A percentile compares a stretch with the other conserved stretches of the same genome.
Evolutionary conservation across 768 basidiomycete species (phyloP).

Genomic region (Suillus cothurnatus): DNA sequence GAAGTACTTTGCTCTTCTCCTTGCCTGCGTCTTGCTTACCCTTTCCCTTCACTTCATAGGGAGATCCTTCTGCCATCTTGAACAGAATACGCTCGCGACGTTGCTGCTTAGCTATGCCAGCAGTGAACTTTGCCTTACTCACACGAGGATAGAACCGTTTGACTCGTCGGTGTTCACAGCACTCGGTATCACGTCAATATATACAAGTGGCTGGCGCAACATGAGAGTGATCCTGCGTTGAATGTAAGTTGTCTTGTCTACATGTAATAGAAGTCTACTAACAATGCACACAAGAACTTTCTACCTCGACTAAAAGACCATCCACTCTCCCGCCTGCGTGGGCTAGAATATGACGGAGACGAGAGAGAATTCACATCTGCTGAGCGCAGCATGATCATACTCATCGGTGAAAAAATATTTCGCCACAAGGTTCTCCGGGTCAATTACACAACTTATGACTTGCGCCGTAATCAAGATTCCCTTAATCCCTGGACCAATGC

Average conservation of each 20-base stretch:
- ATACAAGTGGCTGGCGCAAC: background rate
- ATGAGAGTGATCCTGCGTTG: background rate
- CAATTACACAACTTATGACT: conserved; percentile 36
- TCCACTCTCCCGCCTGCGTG: conserved; percentile 7
- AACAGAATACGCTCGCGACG: too few relatives aligned
- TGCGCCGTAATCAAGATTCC: conserved; percentile 24
- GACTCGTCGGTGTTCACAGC: too few relatives aligned
- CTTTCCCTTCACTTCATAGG: too few relatives aligned
- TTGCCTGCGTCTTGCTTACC: too few relatives aligned
- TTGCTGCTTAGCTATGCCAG: too few relatives aligned
- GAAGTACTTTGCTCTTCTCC: too few relatives aligned
- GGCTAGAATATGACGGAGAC: conserved; percentile 11
- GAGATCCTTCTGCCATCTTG: too few relatives aligned
- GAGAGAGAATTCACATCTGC: conserved; percentile 14
- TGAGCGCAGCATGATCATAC: conserved; percentile 24
- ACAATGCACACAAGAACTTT: conserved; percentile 30
- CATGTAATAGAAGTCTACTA: too few relatives aligned
- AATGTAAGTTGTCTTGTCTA: background rate
- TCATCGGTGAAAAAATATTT: conserved; percentile 34
- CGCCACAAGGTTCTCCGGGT: conserved; percentile 31
- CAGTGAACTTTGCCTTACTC: background rate
- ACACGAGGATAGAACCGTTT: too few relatives aligned
- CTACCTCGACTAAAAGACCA: conserved; percentile 17
- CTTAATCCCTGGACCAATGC: conserved; percentile 32
- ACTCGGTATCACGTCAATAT: background rate